These are phyloP conservation scores for Saccharomyces jurei DNA, from an alignment of 805 yeast genomes.

Conservation along the genomic window DNA sequence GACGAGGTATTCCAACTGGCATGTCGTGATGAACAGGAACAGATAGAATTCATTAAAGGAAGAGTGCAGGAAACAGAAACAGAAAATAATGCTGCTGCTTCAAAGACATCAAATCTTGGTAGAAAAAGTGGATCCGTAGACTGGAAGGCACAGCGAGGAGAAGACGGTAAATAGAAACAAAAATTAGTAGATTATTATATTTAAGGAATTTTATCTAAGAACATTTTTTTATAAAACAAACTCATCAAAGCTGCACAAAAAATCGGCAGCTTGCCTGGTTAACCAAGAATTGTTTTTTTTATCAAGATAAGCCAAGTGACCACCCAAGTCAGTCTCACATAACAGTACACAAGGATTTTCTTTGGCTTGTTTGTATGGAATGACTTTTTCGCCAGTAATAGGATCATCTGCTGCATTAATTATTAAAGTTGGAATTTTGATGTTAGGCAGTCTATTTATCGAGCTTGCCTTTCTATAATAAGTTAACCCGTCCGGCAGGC, in stretches of 20 bases:
- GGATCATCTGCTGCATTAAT: conserved; percentile 60
- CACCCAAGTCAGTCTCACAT: conserved; percentile 58
- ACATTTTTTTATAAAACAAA: conserved; percentile 14
- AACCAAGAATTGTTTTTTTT: conserved; percentile 42
- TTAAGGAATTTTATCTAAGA: conserved; percentile 1
- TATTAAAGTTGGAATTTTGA: conserved; percentile 55
- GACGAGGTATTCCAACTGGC: conserved; percentile 32
- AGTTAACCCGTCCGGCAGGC: conserved; percentile 52
- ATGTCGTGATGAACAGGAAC: conserved; percentile 29
- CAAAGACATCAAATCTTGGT: conserved; percentile 18
- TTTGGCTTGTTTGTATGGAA: conserved; percentile 43
- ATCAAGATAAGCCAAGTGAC: conserved; percentile 53
- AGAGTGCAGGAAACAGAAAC: background rate
- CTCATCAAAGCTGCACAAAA: conserved; percentile 34
- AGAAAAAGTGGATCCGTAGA: conserved; percentile 68
- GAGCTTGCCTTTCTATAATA: conserved; percentile 65
- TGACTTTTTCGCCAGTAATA: conserved; percentile 41
- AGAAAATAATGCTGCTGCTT: conserved; percentile 4
- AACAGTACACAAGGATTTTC: conserved; percentile 52
- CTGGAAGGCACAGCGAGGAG: conserved; percentile 79
- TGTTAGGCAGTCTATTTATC: conserved; percentile 42
- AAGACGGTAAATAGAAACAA: conserved; percentile 41
- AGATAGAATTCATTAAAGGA: conserved; percentile 21
- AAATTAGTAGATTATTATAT: conserved; percentile 1
- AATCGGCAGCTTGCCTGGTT: conserved; percentile 34